Base-by-base conservation (phyloP, 2,329 filamentous ascomycete species). In the Fonsecaea monophora region DNA sequence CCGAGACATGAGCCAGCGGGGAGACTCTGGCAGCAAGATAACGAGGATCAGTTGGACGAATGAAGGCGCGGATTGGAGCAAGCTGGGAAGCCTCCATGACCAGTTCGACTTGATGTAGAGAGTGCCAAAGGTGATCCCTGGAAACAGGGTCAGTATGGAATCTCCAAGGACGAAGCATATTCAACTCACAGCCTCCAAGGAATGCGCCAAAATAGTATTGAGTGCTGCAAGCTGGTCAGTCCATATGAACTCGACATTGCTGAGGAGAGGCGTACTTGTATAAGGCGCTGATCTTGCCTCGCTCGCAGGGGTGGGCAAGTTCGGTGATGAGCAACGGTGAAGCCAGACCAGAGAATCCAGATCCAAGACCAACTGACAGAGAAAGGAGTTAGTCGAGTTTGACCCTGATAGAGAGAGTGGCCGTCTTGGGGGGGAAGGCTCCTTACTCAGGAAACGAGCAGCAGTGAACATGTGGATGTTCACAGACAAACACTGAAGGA, bases 21-120 rank as follows among this genome's bases (percentile, higher is more conserved):
- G 88, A 0, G 86, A 88, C 69, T 91, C 89, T 0, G 89, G 89
- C 74, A 90, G 87, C 75, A 88, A 86, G 81, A 85, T 87, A 37
- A 89, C 83, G 8, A 82, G 74, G 1, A 72, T 69, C 60, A 90
- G 78, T 0, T 90, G 81, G 0, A 85, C 63, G 1, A 89, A 64
- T 0, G 89, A 83, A 0, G 87, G 87, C 0, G 88, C 76, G 55
- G 89, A 89, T 72, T 90, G 88, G 74, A 89, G 87, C 0, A 87
- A 87, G 57, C 90, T 84, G 0, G 87, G 88, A 68, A 90, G 88
- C 1, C 87, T 80, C 87, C 87, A 90, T 8, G 81, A 78, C 71
- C 77, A 83, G 74, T 83, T 71, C 72, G 65, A 82, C 37, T 77
- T 60, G 63, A 84, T 82, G 70, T 80, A 70, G 55, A 76, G 80